Percentiles rank a stretch among this genome's conserved stretches.
phyloP scores from a whole-genome alignment of 2,329 filamentous ascomycete genomes.

The Nigrospora osmanthi region DNA sequence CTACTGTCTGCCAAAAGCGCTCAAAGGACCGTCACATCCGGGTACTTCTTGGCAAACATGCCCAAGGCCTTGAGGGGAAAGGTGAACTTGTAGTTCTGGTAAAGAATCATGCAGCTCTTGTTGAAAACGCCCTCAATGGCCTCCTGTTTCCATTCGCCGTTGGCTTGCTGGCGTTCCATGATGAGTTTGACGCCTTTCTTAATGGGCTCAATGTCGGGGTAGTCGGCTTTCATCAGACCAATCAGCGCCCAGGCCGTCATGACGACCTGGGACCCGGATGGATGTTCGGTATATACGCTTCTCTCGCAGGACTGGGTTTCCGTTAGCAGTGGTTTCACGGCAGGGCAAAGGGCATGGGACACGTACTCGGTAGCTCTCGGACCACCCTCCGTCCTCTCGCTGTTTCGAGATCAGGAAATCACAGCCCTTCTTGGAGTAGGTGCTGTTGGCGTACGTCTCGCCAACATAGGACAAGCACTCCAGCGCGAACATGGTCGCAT shows the following conservation, averaged over 20 bases:
- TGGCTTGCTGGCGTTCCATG: slow-evolving; percentile 75
- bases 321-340: not conserved
- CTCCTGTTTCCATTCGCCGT: slow-evolving; percentile 94
- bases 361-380: slow-evolving; percentile 75
- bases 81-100: slow-evolving; percentile 97
- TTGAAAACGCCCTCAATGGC: slow-evolving; percentile 98
- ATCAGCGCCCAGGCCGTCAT: slow-evolving; percentile 91
- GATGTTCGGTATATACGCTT: slow-evolving; percentile 67
- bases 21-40: slow-evolving; percentile 48
- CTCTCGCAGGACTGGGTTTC: slow-evolving; percentile 61
- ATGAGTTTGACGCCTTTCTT: slow-evolving; percentile 70
- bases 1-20: not conserved
- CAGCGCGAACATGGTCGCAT: slow-evolving; percentile 92
- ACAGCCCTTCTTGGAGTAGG: slow-evolving; percentile 65
- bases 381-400: slow-evolving; percentile 88
- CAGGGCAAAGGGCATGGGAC: not conserved
- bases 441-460: slow-evolving; percentile 71
- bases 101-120: slow-evolving; percentile 98
- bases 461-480: slow-evolving; percentile 77
- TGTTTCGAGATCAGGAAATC: slow-evolving; percentile 82
- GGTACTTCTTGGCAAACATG: slow-evolving; percentile 71
- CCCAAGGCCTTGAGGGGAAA: slow-evolving; percentile 87
- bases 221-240: slow-evolving; percentile 73
- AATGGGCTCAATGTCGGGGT: slow-evolving; percentile 66
- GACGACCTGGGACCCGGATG: slow-evolving; percentile 74